Evolutionary conservation across 1,284 basidiomycete species (phyloP), one percentile per base, ranked within the genome.

Genomic region (Ceratobasidium sp.): DNA sequence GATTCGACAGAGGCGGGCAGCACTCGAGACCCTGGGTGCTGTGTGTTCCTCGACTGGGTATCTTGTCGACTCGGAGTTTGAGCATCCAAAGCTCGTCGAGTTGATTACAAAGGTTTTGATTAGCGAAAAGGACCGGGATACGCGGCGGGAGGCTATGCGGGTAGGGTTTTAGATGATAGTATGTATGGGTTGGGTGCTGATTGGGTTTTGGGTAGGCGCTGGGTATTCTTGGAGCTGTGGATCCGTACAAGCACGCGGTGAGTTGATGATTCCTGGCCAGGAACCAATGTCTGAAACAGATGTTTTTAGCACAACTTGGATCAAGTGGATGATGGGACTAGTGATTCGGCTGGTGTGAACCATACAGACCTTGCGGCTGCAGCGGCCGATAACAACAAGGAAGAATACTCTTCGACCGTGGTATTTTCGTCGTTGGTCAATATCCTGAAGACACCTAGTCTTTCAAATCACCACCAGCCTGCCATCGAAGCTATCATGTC

Each of bases 401-500:
- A 67, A 8, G 62, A 67, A 67, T 67, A 67, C 23, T 67, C 62
- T 26, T 67, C 48, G 23, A 67, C 48, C 18, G 62, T 67, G 2
- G 62, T 67, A n/a, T 67, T 67, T 41, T 67, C 62, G 9, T 30
- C 62, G 8, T 26, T 67, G 18, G 62, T 67, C 32, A 67, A 55
- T 18, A 67, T 67, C 5, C 32, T 67, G 8, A 53, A 67, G 23
- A 67, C 62, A 6, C 62, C 62, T 3, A 67, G 62, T 23, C 32
- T 67, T 23, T 53, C 62, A 23, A 55, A 34, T 16, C 26, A 16
- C 9, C 62, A 67, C 26, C 62, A 67, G 21, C 2, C 48, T 34
- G 62, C 62, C 2, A 67, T 67, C 36, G 62, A 99, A 80, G 96
- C 97, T 2, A 93, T 99, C 78, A 98, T 99, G 94, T 94, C 96